Evolutionary conservation across 768 basidiomycete species (phyloP).

Genomic region (Leccinellum luteum): DNA sequence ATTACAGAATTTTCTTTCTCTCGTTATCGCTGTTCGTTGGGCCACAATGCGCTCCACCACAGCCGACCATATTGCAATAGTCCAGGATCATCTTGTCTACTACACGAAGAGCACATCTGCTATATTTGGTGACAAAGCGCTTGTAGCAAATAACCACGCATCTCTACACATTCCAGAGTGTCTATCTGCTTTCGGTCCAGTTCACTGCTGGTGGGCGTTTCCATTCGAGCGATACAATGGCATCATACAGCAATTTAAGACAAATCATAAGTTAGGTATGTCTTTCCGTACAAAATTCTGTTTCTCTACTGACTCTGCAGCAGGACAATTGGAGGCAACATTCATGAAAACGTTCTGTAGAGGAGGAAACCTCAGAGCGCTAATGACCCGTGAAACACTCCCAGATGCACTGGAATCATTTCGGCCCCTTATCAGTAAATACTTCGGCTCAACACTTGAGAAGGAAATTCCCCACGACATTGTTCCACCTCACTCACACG

Average conservation of each 20-base stretch:
- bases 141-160: too few species aligned
- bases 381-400: neutral
- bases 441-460: neutral
- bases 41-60: too few species aligned
- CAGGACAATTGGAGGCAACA: neutral
- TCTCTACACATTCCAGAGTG: too few species aligned
- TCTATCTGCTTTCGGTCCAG: neutral
- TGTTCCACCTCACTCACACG: neutral
- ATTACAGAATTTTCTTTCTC: too few species aligned
- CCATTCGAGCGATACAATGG: neutral
- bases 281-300: neutral
- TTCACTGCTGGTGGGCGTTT: neutral
- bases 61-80: too few species aligned
- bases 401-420: neutral
- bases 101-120: too few species aligned
- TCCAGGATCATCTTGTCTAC: too few species aligned
- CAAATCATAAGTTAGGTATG: neutral
- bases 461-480: too few species aligned
- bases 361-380: neutral
- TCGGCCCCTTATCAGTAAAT: neutral
- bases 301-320: neutral
- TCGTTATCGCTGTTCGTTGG: too few species aligned
- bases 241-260: neutral
- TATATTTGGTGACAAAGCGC: too few species aligned
- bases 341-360: neutral